Conservation (phyloP, 2,329 filamentous ascomycete species). For the Knufia petricola region DNA sequence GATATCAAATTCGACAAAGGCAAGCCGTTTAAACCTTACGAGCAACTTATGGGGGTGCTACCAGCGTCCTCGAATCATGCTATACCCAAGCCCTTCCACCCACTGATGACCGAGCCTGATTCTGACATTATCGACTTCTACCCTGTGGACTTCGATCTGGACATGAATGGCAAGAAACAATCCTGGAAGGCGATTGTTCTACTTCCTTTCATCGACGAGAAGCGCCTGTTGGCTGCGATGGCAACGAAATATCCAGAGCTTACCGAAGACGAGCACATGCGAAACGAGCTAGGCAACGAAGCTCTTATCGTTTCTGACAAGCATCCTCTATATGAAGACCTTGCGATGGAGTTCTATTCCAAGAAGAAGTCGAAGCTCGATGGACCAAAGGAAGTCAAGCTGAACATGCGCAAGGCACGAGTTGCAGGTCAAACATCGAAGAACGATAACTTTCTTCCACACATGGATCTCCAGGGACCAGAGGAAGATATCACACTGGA, state of each 20-base stretch:
- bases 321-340: conserved; percentile 76
- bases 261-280: conserved; percentile 62
- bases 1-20: conserved; percentile 75
- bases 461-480: conserved; percentile 69
- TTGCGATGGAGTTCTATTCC: conserved; percentile 79
- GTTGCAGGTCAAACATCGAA: conserved; percentile 73
- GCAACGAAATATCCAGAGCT: conserved; percentile 71
- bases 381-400: conserved; percentile 53
- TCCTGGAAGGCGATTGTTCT: conserved; percentile 94
- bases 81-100: conserved; percentile 77
- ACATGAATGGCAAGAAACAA: conserved; percentile 96
- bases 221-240: conserved; percentile 72
- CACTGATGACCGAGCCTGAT: conserved; percentile 76
- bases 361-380: conserved; percentile 55
- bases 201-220: conserved; percentile 92
- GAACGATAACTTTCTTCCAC: conserved; percentile 73
- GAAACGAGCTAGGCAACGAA: conserved; percentile 73
- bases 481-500: conserved; percentile 60
- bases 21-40: conserved; percentile 78
- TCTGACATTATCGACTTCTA: conserved; percentile 97
- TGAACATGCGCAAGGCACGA: conserved; percentile 65
- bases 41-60: conserved; percentile 96
- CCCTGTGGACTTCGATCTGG: conserved; percentile 83
- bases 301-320: conserved; percentile 75
- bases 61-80: conserved; percentile 88